Base-by-base conservation (phyloP, 2,329 filamentous ascomycete species). In the Chrysoporthe deuterocubensis region DNA sequence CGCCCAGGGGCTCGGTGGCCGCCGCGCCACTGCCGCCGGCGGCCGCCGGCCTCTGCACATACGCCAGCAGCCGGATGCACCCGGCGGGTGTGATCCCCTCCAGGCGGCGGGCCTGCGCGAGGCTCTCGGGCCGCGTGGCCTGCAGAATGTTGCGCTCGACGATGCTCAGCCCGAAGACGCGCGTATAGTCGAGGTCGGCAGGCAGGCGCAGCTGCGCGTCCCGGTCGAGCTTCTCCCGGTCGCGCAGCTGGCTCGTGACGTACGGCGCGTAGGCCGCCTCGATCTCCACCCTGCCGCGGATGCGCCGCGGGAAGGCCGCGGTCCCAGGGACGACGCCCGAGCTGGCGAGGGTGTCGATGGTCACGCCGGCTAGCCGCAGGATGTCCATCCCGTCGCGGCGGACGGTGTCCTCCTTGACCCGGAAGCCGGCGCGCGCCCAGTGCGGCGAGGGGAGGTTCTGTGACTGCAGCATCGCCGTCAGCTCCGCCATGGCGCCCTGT, bases 231-330 rank as follows among this genome's bases (percentile, higher is more conserved):
- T 86, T 84, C 43, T 85, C 84, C 26, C 90, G 90, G 68, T 90
- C 85, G 3, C 85, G 84, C 37, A 84, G 83, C 77, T 98, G 94
- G 73, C 89, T 87, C 58, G 84, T 85, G 48, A 97, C 89, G 77
- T 97, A 97, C 0, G 95, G 95, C 1, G 92, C 93, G 77, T 99
- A 99, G 2, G 87, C 84, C 16, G 91, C 91, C 78, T 97, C 93
- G 73, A 97, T 92, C 54, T 86, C 85, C 8, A 97, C 90, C 56
- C 95, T 88, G 64, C 83, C 81, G 70, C 86, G 86, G 66, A 97
- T 86, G 42, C 84, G 84, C 0, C 82, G 74, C 0, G 87, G 76
- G 78, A 86, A 93, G 57, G 57, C 1, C 21, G 9, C 37, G 26
- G 90, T 84, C 34, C 79, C 83, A 4, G 85, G 90, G 6, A 96